Evolutionary conservation across 352 stramenopile genomes (phyloP).

Genomic region (Globisporangium orthogonon): DNA sequence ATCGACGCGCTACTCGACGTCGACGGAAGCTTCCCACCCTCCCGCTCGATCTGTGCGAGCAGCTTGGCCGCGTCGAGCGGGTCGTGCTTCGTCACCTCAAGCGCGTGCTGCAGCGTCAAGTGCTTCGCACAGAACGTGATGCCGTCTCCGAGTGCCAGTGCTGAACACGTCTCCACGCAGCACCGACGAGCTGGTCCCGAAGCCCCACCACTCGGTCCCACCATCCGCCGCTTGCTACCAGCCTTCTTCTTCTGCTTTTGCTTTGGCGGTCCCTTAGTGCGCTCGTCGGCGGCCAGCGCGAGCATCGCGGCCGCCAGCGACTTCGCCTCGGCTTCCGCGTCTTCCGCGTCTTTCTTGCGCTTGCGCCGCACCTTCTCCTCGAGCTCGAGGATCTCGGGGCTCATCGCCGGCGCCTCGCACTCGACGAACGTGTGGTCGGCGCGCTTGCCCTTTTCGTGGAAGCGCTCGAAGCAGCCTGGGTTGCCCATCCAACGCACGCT

Average conservation of each 20-base stretch:
- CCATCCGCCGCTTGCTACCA: slow-evolving; percentile 2
- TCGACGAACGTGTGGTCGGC: slow-evolving; percentile 42
- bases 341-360: slow-evolving; percentile 41
- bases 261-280: slow-evolving; percentile 15
- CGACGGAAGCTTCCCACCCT: slow-evolving; percentile 4
- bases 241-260: slow-evolving; percentile 25
- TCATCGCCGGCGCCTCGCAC: slow-evolving; percentile 24
- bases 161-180: slow-evolving; percentile 32
- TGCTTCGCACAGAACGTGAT: slow-evolving; percentile 40
- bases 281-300: slow-evolving; percentile 8
- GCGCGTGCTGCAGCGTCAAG: slow-evolving; percentile 59
- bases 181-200: slow-evolving; percentile 12
- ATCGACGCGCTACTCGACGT: background rate
- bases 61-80: slow-evolving; percentile 56
- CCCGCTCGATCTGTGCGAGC: slow-evolving; percentile 36
- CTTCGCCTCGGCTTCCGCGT: slow-evolving; percentile 47
- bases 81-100: slow-evolving; percentile 48
- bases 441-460: slow-evolving; percentile 67
- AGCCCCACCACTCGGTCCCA: background rate
- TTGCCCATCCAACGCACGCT: slow-evolving; percentile 84
- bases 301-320: slow-evolving; percentile 36
- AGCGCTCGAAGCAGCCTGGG: slow-evolving; percentile 75
- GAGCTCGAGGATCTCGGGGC: slow-evolving; percentile 38
- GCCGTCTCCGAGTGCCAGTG: slow-evolving; percentile 20
- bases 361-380: slow-evolving; percentile 54